phyloP scores from a whole-genome alignment of 1,139 yeast genomes.

The Blastobotrys elegans region DNA sequence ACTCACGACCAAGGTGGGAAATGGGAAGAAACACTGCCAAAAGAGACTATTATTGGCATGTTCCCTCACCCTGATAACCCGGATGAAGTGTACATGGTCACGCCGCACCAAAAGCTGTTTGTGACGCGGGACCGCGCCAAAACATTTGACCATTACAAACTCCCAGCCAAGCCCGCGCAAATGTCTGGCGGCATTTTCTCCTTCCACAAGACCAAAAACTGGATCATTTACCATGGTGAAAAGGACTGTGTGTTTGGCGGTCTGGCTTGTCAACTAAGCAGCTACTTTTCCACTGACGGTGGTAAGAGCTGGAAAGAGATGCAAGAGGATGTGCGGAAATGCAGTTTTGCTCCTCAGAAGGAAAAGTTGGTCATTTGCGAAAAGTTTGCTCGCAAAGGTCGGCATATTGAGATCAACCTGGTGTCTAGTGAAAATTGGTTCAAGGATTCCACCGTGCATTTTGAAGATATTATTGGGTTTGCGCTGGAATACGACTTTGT shows the following conservation, averaged over 20 bases:
- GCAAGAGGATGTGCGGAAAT: constrained; percentile 46
- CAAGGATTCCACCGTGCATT: constrained; percentile 32
- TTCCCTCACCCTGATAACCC: constrained; percentile 57
- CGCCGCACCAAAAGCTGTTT: constrained; percentile 48
- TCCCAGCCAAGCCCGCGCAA: constrained; percentile 44
- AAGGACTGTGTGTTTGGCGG: constrained; percentile 47
- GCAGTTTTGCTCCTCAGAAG: constrained; percentile 56
- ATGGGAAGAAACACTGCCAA: constrained; percentile 45
- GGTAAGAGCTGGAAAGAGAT: constrained; percentile 52
- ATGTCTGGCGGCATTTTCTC: constrained; percentile 41
- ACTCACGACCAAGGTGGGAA: constrained; percentile 75
- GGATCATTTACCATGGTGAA: constrained; percentile 67
- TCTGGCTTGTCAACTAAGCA: constrained; percentile 48
- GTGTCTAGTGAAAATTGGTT: constrained; percentile 55
- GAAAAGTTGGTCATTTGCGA: constrained; percentile 63
- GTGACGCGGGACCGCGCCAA: constrained; percentile 66
- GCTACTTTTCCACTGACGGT: constrained; percentile 53
- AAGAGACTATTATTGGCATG: constrained; percentile 48
- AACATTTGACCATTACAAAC: constrained; percentile 41
- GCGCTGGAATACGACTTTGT: constrained; percentile 63
- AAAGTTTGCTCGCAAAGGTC: constrained; percentile 33
- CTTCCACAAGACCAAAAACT: constrained; percentile 53
- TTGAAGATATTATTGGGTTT: constrained; percentile 57
- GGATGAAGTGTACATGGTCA: constrained; percentile 60
- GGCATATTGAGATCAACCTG: constrained; percentile 33